These are phyloP conservation scores for Cucumis hystrix DNA, from an alignment of 306 rosid genomes.

Conservation along the genomic window DNA sequence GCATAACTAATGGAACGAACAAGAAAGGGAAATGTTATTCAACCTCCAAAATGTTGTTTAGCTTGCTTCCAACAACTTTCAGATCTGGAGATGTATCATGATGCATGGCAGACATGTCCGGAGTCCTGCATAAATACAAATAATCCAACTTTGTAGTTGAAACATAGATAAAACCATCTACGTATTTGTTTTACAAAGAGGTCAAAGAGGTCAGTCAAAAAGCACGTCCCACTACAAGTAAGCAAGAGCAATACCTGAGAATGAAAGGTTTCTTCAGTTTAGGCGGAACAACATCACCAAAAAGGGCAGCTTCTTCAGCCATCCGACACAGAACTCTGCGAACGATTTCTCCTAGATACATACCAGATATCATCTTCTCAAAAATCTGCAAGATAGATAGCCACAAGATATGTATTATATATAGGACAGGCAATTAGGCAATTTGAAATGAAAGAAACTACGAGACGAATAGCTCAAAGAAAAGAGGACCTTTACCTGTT, in stretches of 20 bases:
- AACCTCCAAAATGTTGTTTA: slow-evolving; percentile 74
- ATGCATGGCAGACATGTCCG: slow-evolving; percentile 87
- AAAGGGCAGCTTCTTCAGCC: slow-evolving; percentile 88
- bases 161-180: background rate
- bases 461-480: background rate
- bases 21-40: background rate
- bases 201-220: background rate
- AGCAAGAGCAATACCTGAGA: slow-evolving; percentile 38
- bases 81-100: slow-evolving; percentile 76
- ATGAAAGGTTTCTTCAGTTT: slow-evolving; percentile 65
- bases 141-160: background rate
- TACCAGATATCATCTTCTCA: slow-evolving; percentile 91
- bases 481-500: slow-evolving; percentile 44
- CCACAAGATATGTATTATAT: slow-evolving; percentile 12
- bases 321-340: slow-evolving; percentile 66
- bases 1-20: background rate
- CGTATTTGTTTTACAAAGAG: background rate
- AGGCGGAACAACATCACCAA: slow-evolving; percentile 72
- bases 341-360: slow-evolving; percentile 88
- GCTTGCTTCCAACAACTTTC: slow-evolving; percentile 54
- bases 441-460: background rate
- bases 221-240: background rate
- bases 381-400: slow-evolving; percentile 49
- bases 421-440: background rate
- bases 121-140: slow-evolving; percentile 49